A percentile compares a stretch with the other conserved stretches of the same genome.
These are phyloP conservation scores for Elymus sibiricus DNA, from an alignment of 176 grass and related monocot genomes.

Conservation along the genomic window DNA sequence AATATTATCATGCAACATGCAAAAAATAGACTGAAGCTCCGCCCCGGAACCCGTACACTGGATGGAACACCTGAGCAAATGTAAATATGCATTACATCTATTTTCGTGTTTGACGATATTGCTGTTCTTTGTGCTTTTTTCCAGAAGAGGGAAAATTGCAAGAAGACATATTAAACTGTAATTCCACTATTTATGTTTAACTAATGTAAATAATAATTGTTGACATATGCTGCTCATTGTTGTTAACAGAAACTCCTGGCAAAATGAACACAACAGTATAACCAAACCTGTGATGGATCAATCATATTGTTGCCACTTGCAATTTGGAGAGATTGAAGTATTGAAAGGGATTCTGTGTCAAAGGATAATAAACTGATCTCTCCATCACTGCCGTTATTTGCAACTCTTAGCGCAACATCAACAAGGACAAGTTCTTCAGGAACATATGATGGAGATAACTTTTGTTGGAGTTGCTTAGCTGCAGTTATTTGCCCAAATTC, in stretches of 20 bases:
- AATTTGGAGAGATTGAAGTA: conserved; percentile 51
- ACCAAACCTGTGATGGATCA: conserved; percentile 71
- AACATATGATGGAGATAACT: conserved; percentile 81
- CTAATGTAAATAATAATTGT: neutral
- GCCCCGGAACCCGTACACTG: neutral
- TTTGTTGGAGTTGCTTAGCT: conserved; percentile 94
- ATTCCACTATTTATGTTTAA: neutral
- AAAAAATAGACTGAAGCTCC: neutral
- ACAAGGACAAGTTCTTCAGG: conserved; percentile 78
- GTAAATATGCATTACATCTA: neutral
- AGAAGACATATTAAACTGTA: neutral
- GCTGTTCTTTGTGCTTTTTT: neutral
- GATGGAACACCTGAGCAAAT: conserved; percentile 5
- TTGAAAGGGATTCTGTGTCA: conserved; percentile 42
- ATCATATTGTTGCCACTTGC: conserved; percentile 44
- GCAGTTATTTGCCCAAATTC: conserved; percentile 99
- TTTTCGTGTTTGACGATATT: neutral
- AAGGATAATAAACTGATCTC: conserved; percentile 59
- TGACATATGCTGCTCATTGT: neutral
- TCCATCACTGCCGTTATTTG: conserved; percentile 50
- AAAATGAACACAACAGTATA: conserved; percentile 28
- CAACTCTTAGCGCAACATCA: conserved; percentile 84
- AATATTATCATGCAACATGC: neutral
- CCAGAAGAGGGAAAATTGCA: neutral
- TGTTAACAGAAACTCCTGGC: neutral